Conservation (phyloP, 208 protist genomes). For the Tritrichomonas musculus region DNA sequence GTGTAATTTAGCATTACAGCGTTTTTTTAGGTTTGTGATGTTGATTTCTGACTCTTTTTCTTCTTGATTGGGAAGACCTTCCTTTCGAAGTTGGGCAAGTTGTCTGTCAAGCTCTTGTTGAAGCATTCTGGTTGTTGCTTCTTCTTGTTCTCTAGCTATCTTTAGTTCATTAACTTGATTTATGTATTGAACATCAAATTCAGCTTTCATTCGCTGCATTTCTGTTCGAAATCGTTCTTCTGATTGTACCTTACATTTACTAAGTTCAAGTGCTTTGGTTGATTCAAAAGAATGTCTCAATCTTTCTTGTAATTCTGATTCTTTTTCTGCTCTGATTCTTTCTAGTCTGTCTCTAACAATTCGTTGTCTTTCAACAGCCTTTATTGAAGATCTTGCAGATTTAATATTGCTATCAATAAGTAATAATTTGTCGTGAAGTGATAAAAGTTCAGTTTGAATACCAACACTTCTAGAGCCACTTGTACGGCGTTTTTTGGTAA, state of each 20-base stretch:
- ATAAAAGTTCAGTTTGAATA: neutral
- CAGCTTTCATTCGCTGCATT: neutral
- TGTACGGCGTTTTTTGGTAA: neutral
- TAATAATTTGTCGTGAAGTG: neutral
- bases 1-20: neutral
- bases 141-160: slow-evolving; percentile 21
- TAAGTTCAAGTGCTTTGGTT: neutral
- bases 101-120: neutral
- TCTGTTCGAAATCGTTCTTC: neutral
- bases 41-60: neutral
- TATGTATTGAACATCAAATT: neutral
- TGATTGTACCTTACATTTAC: neutral
- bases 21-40: neutral
- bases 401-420: neutral
- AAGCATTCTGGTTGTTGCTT: neutral
- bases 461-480: neutral
- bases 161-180: neutral
- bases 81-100: neutral
- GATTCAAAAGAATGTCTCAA: neutral
- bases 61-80: neutral
- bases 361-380: neutral
- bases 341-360: neutral
- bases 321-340: neutral
- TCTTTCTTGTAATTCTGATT: neutral
- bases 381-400: neutral